Conservation (phyloP, 1,284 basidiomycete species). For the Neolentinus lepideus region DNA sequence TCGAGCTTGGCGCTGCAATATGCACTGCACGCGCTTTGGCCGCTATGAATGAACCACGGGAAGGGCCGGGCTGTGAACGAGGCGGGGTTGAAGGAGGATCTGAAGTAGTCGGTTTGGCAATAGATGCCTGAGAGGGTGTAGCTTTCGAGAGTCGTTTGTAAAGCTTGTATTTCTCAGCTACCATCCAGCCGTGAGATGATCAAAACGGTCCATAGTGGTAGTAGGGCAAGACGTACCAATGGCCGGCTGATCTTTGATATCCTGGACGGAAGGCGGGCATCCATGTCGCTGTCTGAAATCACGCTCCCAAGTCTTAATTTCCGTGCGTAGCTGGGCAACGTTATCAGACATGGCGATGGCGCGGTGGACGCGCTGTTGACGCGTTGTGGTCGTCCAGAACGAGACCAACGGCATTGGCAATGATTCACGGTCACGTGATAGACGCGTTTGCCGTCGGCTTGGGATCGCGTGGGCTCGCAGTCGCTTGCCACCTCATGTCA, state of each 20-base stretch:
- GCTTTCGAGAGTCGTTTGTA: conserved; percentile 74
- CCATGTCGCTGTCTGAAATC: conserved; percentile 56
- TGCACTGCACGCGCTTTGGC: conserved; percentile 42
- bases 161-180: conserved; percentile 76
- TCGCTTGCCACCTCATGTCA: not conserved
- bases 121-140: conserved; percentile 11
- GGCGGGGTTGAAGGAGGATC: conserved; percentile 26
- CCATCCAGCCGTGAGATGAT: conserved; percentile 15
- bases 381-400: conserved; percentile 8
- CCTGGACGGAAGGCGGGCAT: conserved; percentile 65
- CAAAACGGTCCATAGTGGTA: conserved; percentile 8
- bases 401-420: not conserved
- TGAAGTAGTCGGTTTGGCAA: conserved; percentile 9
- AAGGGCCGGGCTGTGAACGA: conserved; percentile 23
- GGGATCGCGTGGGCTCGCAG: no score
- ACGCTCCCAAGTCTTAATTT: conserved; percentile 83
- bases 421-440: not conserved
- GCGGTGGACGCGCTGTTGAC: conserved; percentile 7
- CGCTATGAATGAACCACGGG: conserved; percentile 28
- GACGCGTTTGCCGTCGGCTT: not conserved
- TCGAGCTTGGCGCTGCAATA: conserved; percentile 38
- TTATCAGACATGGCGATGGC: conserved; percentile 25
- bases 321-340: conserved; percentile 50
- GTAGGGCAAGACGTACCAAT: conserved; percentile 51
- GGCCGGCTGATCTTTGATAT: conserved; percentile 62